Evolutionary conservation across 2,329 filamentous ascomycete species (phyloP).

Genomic region (Talaromyces sp.): DNA sequence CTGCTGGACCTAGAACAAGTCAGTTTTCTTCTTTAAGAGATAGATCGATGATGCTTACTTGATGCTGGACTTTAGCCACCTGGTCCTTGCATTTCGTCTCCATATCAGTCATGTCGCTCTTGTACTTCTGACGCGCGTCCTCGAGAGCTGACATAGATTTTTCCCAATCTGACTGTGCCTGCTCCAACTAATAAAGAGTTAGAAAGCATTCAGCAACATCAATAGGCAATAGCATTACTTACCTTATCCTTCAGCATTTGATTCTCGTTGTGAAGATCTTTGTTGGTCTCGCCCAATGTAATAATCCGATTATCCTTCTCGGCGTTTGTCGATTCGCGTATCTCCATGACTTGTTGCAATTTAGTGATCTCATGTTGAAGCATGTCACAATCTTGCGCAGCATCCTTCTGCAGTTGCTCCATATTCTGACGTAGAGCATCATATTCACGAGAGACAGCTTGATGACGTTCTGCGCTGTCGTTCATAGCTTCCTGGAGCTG

Average conservation of each 20-base stretch:
- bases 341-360: constrained; percentile 16
- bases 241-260: constrained; percentile 20
- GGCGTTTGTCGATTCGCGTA: constrained; percentile 5
- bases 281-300: constrained; percentile 1
- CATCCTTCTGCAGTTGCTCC: constrained; percentile 14
- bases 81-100: constrained; percentile 21
- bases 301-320: constrained; percentile 13
- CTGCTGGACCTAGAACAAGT: constrained; percentile 6
- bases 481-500: constrained; percentile 10
- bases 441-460: constrained; percentile 23
- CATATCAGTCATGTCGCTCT: constrained; percentile 19
- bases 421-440: not conserved
- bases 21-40: not conserved
- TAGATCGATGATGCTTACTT: constrained; percentile 20
- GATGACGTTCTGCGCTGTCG: constrained; percentile 19
- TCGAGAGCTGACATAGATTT: constrained; percentile 20
- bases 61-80: constrained; percentile 17
- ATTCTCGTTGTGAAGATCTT: constrained; percentile 8
- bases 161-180: constrained; percentile 16
- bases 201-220: not conserved
- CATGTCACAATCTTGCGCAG: constrained; percentile 19
- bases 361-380: constrained; percentile 25
- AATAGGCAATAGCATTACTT: not conserved
- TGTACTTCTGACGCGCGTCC: constrained; percentile 20
- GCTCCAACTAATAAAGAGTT: not conserved